phyloP scores from a whole-genome alignment of 306 rosid genomes.

The Glycine soja region DNA sequence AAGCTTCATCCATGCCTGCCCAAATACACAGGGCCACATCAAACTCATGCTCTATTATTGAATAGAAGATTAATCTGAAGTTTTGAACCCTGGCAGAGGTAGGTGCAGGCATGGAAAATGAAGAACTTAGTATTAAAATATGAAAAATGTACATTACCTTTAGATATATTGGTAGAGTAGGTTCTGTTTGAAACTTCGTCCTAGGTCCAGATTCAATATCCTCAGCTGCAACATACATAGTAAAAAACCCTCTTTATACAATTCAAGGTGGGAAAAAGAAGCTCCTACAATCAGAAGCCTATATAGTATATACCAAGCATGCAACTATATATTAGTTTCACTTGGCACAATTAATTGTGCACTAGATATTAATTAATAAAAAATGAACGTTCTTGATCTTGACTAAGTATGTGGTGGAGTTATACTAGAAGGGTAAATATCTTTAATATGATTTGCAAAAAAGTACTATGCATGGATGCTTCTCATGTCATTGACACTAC shows the following conservation, averaged over 20 bases:
- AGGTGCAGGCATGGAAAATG: conserved; percentile 22
- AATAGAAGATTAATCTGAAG: conserved; percentile 37
- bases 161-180: conserved; percentile 83
- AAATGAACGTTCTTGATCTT: conserved; percentile 24
- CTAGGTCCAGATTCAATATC: conserved; percentile 85
- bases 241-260: conserved; percentile 25
- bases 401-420: conserved; percentile 21
- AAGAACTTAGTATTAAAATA: background rate
- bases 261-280: conserved; percentile 29
- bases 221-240: conserved; percentile 78
- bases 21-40: conserved; percentile 70
- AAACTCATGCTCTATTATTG: conserved; percentile 46
- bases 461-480: conserved; percentile 51
- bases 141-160: conserved; percentile 64
- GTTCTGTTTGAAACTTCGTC: conserved; percentile 74
- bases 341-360: background rate
- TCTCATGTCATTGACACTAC: conserved; percentile 39
- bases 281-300: conserved; percentile 37
- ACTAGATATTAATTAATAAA: background rate
- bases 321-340: conserved; percentile 26
- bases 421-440: conserved; percentile 20
- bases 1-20: conserved; percentile 74
- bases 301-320: background rate
- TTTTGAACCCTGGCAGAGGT: conserved; percentile 43
- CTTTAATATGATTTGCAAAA: conserved; percentile 14